Evolutionary conservation across 441 rosid genomes (phyloP).

Genomic region (Euphorbia neoarborescens): DNA sequence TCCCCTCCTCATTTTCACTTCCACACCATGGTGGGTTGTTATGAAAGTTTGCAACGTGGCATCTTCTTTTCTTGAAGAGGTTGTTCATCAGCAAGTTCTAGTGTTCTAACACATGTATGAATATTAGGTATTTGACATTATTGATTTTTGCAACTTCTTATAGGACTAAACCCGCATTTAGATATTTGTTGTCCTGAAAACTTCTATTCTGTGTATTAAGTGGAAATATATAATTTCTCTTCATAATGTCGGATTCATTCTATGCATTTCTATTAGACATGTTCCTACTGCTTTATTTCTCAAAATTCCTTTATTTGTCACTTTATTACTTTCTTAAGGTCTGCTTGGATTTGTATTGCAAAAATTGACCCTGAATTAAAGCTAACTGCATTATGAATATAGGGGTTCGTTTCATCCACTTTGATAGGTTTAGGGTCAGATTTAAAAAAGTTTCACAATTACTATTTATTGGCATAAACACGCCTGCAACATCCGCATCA

Average conservation of each 20-base stretch:
- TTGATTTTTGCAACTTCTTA: neutral
- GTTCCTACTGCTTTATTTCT: neutral
- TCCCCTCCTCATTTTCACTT: too few species aligned
- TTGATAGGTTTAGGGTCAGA: neutral
- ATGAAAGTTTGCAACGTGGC: neutral
- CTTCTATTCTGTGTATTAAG: neutral
- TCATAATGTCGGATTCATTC: neutral
- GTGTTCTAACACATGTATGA: neutral
- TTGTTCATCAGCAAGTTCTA: neutral
- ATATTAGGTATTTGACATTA: neutral
- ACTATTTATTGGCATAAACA: constrained; percentile 7
- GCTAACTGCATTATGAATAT: neutral
- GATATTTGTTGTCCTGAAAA: constrained; percentile 6
- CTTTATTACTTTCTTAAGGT: constrained; percentile 9
- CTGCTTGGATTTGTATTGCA: neutral
- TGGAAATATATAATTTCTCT: neutral
- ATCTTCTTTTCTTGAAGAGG: neutral
- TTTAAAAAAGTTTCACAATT: neutral
- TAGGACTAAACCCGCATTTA: neutral
- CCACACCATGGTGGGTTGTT: too few species aligned
- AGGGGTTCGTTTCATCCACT: neutral
- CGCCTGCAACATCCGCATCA: neutral
- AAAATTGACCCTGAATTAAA: neutral
- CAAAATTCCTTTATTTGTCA: neutral
- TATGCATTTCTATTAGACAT: neutral